Evolutionary conservation across 306 rosid genomes (phyloP), one percentile per base, ranked within the genome.

Genomic region (Neltuma alba): DNA sequence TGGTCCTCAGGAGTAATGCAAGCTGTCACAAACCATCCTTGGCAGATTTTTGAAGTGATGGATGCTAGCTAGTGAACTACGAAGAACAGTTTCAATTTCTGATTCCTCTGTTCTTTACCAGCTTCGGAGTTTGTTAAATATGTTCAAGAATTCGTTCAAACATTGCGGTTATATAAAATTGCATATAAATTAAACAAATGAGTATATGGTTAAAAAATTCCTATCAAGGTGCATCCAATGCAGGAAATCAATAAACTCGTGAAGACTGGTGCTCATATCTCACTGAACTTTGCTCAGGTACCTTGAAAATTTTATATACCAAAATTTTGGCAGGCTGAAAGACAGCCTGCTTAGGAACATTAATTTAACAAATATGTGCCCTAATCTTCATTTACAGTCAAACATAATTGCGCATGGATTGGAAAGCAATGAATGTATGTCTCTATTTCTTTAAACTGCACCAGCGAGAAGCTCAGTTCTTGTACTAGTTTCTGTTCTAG

Each of bases 381-480:
- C 83, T 63, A 73, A 57, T 63, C 81, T 68, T 78, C 79, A 78
- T 79, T 82, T 83, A 77, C 82, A 79, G 77, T 74, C 47, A 76
- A 61, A 80, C 76, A 38, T 77, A 79, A 76, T 70, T 75, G 84
- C 83, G 66, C 64, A 41, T 58, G 76, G 81, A 52, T 52, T 36
- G 67, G 48, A 77, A 86, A 79, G 63, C 42, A 75, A 77, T 67
- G 79, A 72, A 84, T 80, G 72, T 28, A 41, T 72, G 77, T 76
- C 82, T 78, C 70, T 76, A 68, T 77, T 66, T 78, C 74, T 77
- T 81, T 90, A 91, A 88, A 88, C 91, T 77, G 89, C 76, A 80
- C 87, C 85, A 2, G 89, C 83, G 85, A 93, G 73, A 81, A 91
- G 93, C 92, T 96, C 89, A 47, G 89, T 82, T 88, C 91, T 87